Base-by-base conservation (phyloP, 208 protist species). In the Leishmania braziliensis region DNA sequence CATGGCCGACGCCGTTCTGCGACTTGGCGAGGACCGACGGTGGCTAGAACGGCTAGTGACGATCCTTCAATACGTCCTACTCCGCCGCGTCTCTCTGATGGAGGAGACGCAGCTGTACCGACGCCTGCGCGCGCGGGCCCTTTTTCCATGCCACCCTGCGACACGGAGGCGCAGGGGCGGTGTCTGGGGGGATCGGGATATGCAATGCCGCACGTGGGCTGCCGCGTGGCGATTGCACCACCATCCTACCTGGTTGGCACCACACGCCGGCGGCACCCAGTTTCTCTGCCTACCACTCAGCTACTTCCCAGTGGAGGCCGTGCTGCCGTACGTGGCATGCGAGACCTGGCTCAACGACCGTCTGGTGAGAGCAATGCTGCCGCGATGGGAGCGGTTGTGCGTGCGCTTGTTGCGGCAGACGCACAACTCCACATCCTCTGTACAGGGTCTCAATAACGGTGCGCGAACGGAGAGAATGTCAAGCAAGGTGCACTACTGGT, bases 231-330 rank as follows among this genome's bases (percentile, higher is more conserved):
- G 80, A 18, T 50, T 86, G 56, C 82, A 86, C 77, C 76, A 85
- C 20, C 82, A 84, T 20, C 87, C 87, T 1, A 85, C 84, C 18
- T 90, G 87, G 87, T 68, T 90, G 54, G 81, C 85, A 51, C 84
- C 83, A 29, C 51, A 82, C 16, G 23, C 62, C 20, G 50, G 56
- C 14, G 43, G 65, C 70, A 51, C 26, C 51, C 58, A 48, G 26
- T 90, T 78, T 36, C 54, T 91, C 6, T 93, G 90, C 76, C 84
- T 94, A 66, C 90, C 90, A n/a, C 78, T 92, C 12, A 87, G 89
- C 43, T 94, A 95, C 81, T 95, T 93, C 71, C 92, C 92, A 9
- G 60, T 93, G 66, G 85, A 91, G 69, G 51, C 86, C 1, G 85
- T 95, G 56, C 71, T 95, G 68, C 90, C 90, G 0, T 85, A 86